Conservation (phyloP, 495 filamentous ascomycete genomes). For the Margaritispora aquatica region DNA sequence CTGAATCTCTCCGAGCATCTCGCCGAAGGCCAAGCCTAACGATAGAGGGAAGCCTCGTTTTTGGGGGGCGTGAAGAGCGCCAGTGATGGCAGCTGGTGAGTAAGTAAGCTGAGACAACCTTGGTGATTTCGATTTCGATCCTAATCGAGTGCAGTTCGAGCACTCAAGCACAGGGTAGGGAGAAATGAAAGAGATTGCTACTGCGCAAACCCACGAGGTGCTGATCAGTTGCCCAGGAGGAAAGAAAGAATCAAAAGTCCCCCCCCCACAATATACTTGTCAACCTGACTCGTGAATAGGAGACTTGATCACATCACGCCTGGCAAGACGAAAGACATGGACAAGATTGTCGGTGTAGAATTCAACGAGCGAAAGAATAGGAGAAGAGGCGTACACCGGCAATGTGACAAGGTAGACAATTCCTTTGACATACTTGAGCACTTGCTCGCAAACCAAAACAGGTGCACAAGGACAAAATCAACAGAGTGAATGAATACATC, state of each 20-base stretch:
- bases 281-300: too few species aligned
- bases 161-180: neutral
- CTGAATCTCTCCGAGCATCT: neutral
- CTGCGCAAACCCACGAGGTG: neutral
- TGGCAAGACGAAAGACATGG: neutral
- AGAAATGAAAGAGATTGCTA: neutral
- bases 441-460: neutral
- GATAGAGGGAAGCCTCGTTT: neutral
- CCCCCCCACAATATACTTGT: too few species aligned
- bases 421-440: neutral
- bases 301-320: neutral
- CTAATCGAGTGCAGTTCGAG: too few species aligned
- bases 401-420: neutral
- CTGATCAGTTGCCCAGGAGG: neutral
- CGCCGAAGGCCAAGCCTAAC: too few species aligned
- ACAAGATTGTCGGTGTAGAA: neutral
- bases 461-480: neutral
- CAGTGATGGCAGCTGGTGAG: neutral
- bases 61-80: neutral
- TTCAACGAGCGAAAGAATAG: neutral
- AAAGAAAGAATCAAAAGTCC: neutral
- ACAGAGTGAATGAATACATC: neutral
- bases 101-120: neutral
- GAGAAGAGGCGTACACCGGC: neutral
- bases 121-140: neutral